These are phyloP conservation scores for Onygena corvina DNA, from an alignment of 2,329 filamentous ascomycete species.

Conservation along the genomic window DNA sequence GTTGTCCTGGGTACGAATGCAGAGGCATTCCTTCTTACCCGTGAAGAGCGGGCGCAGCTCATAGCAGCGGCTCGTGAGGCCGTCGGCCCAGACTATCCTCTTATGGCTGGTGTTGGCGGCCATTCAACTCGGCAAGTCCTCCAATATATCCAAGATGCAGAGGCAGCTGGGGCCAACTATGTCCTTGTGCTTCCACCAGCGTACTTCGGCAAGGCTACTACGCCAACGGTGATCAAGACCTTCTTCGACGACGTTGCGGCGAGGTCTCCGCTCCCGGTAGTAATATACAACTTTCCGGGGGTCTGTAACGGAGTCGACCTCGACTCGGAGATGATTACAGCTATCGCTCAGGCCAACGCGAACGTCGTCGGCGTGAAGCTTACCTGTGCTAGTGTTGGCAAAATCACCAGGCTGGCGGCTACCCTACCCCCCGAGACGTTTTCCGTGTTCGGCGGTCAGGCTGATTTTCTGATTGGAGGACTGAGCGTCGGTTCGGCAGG, in stretches of 20 bases:
- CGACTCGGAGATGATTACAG: constrained; percentile 50
- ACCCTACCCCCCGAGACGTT: constrained; percentile 46
- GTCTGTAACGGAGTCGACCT: constrained; percentile 58
- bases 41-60: constrained; percentile 47
- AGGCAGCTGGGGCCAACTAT: constrained; percentile 50
- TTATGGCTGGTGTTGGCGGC: constrained; percentile 53
- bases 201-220: constrained; percentile 54
- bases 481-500: constrained; percentile 43
- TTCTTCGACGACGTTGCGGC: constrained; percentile 49
- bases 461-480: constrained; percentile 54
- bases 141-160: constrained; percentile 48
- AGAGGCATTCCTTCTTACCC: constrained; percentile 46
- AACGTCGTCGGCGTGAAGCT: constrained; percentile 55
- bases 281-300: constrained; percentile 58
- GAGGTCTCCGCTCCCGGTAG: constrained; percentile 44
- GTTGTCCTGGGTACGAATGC: constrained; percentile 46
- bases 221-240: constrained; percentile 43
- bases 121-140: constrained; percentile 54
- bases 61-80: constrained; percentile 44
- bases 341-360: constrained; percentile 36
- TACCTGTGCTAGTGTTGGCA: constrained; percentile 51
- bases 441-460: constrained; percentile 59
- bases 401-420: constrained; percentile 46
- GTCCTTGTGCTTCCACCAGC: constrained; percentile 50
- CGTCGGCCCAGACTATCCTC: constrained; percentile 43